Evolutionary conservation across 352 stramenopile genomes (phyloP).

Genomic region (Pythium apleroticum): DNA sequence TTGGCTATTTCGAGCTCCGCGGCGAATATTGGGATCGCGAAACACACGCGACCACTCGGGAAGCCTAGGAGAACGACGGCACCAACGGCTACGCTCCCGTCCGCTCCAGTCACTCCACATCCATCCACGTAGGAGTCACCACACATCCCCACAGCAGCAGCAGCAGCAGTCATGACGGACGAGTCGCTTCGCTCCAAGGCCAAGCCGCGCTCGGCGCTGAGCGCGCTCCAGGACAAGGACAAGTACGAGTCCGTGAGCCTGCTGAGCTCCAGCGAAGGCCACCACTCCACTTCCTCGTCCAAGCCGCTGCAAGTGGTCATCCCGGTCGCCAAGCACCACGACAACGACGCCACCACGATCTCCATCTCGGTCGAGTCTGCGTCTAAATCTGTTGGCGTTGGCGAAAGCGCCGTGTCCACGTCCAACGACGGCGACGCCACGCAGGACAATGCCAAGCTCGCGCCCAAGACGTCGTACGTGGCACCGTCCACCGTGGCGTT

Average conservation of each 20-base stretch:
- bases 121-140: neutral
- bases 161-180: constrained; percentile 7
- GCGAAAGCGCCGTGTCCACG: neutral
- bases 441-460: neutral
- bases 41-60: neutral
- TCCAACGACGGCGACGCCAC: neutral
- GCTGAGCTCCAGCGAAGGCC: neutral
- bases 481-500: constrained; percentile 62
- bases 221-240: neutral
- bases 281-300: neutral
- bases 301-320: neutral
- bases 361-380: neutral
- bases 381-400: neutral
- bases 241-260: constrained; percentile 26
- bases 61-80: no score
- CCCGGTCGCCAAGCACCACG: neutral
- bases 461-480: constrained; percentile 69
- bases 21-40: neutral
- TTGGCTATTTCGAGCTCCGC: neutral
- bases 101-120: constrained; percentile 3
- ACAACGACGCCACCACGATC: constrained; percentile 4
- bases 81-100: neutral
- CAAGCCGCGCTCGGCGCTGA: constrained; percentile 9
- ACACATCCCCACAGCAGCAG: neutral
- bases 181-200: neutral